Evolutionary conservation across 371 early-diverging fungal genomes (phyloP).

Genomic region (Thermomucor indicae-seudaticae): DNA sequence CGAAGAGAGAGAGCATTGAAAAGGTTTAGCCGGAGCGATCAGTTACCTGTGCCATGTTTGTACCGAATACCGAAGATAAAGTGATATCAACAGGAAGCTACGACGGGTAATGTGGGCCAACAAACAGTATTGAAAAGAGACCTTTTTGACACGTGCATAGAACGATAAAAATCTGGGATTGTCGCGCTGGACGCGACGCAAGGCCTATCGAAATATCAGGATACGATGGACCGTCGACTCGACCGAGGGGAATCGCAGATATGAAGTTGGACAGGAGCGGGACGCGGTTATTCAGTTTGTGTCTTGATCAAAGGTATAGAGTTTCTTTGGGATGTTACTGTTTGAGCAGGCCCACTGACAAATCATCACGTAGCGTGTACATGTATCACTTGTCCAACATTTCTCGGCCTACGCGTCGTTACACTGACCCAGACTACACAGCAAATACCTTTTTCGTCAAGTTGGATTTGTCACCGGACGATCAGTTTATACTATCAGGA

Average conservation of each 20-base stretch:
- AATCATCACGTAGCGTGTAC: slow-evolving; percentile 13
- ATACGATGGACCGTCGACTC: slow-evolving; percentile 14
- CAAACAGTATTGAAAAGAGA: neutral
- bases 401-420: slow-evolving; percentile 18
- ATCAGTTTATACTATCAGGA: slow-evolving; percentile 29
- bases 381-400: slow-evolving; percentile 34
- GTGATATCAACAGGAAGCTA: slow-evolving; percentile 54
- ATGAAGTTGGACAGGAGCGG: slow-evolving; percentile 34
- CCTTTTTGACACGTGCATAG: slow-evolving; percentile 6
- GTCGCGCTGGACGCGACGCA: slow-evolving; percentile 22
- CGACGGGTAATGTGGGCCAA: slow-evolving; percentile 50
- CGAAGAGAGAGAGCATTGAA: neutral
- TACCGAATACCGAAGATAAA: slow-evolving; percentile 24
- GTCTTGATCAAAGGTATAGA: slow-evolving; percentile 26
- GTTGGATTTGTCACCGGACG: slow-evolving; percentile 33
- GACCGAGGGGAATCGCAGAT: slow-evolving; percentile 27
- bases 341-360: neutral
- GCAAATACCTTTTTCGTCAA: slow-evolving; percentile 24
- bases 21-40: slow-evolving; percentile 21
- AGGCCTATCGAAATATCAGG: slow-evolving; percentile 8
- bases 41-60: slow-evolving; percentile 56
- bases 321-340: no score
- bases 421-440: slow-evolving; percentile 16
- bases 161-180: slow-evolving; percentile 47
- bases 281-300: slow-evolving; percentile 31